phyloP scores from a whole-genome alignment of 192 early-diverging fungal species.

The Coemansia sp. region DNA sequence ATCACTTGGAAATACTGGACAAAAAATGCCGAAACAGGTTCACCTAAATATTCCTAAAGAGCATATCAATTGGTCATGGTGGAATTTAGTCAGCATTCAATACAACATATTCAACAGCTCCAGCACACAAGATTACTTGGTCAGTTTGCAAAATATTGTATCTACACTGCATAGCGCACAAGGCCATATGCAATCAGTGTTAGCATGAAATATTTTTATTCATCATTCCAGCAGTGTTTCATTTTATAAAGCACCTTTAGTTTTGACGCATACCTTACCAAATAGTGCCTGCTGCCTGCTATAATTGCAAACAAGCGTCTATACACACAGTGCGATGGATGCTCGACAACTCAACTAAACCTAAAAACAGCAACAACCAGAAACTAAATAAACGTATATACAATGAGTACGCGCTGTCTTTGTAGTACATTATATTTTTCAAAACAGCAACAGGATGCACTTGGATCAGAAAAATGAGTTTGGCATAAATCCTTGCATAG shows the following conservation, averaged over 20 bases:
- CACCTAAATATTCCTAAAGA: no score
- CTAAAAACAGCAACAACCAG: not conserved
- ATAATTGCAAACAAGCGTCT: not conserved
- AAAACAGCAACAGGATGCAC: not conserved
- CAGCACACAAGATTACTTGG: not conserved
- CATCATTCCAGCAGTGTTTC: conserved; percentile 42
- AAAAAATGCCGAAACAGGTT: no score
- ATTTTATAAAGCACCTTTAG: not conserved
- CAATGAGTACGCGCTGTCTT: not conserved
- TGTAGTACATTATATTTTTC: not conserved
- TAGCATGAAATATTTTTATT: conserved; percentile 54
- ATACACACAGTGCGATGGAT: not conserved
- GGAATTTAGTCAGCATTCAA: not conserved
- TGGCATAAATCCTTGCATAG: conserved; percentile 32
- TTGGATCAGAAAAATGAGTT: conserved; percentile 22
- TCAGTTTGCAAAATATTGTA: conserved; percentile 14
- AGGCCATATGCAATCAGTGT: conserved; percentile 24
- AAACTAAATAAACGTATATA: not conserved
- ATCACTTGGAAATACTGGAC: no score
- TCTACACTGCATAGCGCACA: conserved; percentile 23
- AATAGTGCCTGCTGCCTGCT: not conserved
- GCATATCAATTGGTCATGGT: no score
- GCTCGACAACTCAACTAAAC: not conserved
- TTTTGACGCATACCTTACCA: not conserved
- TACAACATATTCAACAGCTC: not conserved